Evolutionary conservation across 75 land plant species (phyloP), one percentile per base, ranked within the genome.

Genomic region (Ceratopteris richardii): DNA sequence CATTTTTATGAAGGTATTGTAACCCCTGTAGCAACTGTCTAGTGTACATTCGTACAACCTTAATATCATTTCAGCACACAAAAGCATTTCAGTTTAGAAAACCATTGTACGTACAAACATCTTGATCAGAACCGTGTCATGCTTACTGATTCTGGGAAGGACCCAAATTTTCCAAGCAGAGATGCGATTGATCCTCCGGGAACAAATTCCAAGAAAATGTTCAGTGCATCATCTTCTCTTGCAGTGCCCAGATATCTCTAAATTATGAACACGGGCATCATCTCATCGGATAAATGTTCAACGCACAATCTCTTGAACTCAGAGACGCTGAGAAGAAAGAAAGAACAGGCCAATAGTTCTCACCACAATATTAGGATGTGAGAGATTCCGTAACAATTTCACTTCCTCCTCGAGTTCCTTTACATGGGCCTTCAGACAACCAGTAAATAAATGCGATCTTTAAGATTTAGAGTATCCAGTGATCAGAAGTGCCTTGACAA

Each of bases 171-270:
- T 43, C 91, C 96, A 28, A 94, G 77, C 9, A 94, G 80, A 30
- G 98, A 94, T 13, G 91, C 77, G 31, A 94, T 94, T 1, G 96
- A 90, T 68, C 98, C 98, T 52, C 98, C 98, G 9, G 98, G 91
- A 27, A 94, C 96, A 69, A 94, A 94, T 54, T 94, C 98, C 56
- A 94, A 61, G 51, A 94, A 75, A 24, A 94, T 94, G 67, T 94
- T 90, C 39, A 94, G 74, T 1, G 96, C 80, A 10, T 86, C 83
- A 30, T 86, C 96, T 67, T 94, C 98, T 63, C 98, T 86, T 13
- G 80, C 88, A 39, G 96, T 94, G 51, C 98, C 98, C 63, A 94
- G 47, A 57, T 94, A 94, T 67, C 98, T 80, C 95, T 89, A 71
- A 36, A 11, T 30, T 16, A 48, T 25, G 19, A 27, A 47, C 39